Evolutionary conservation across 495 filamentous ascomycete genomes (phyloP).

Genomic region (Xylaria venustula): DNA sequence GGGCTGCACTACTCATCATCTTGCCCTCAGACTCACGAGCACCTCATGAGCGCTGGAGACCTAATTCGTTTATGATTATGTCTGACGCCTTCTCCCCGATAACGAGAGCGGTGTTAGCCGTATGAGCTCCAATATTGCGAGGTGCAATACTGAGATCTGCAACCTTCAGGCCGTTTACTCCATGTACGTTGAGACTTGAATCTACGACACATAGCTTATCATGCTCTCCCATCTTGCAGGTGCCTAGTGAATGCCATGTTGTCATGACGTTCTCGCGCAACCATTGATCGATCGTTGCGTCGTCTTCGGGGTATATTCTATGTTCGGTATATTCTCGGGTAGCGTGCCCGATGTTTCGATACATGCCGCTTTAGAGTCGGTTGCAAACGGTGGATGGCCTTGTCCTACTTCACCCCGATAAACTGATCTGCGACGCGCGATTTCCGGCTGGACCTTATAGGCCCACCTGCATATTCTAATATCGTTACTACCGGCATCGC

Average conservation of each 20-base stretch:
- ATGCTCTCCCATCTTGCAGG: conserved; percentile 37
- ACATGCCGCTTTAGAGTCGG: conserved; percentile 29
- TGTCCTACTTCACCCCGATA: conserved; percentile 43
- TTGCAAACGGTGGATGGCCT: conserved; percentile 42
- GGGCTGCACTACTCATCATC: too few species aligned
- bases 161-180: conserved; percentile 42
- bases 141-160: conserved; percentile 45
- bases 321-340: conserved; percentile 19
- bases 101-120: conserved; percentile 47
- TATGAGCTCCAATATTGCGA: conserved; percentile 52
- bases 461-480: conserved; percentile 34
- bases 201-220: conserved; percentile 44
- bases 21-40: too few species aligned
- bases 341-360: neutral
- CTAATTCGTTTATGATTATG: conserved; percentile 41
- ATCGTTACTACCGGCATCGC: conserved; percentile 30
- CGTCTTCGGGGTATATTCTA: conserved; percentile 43
- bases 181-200: conserved; percentile 39
- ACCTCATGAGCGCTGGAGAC: too few species aligned
- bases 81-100: conserved; percentile 53
- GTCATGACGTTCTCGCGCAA: conserved; percentile 37
- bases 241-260: conserved; percentile 48
- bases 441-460: conserved; percentile 45
- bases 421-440: conserved; percentile 42
- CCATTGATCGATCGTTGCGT: conserved; percentile 41